phyloP scores from a whole-genome alignment of 148 eudicot species.

The Heliosperma pusillum region DNA sequence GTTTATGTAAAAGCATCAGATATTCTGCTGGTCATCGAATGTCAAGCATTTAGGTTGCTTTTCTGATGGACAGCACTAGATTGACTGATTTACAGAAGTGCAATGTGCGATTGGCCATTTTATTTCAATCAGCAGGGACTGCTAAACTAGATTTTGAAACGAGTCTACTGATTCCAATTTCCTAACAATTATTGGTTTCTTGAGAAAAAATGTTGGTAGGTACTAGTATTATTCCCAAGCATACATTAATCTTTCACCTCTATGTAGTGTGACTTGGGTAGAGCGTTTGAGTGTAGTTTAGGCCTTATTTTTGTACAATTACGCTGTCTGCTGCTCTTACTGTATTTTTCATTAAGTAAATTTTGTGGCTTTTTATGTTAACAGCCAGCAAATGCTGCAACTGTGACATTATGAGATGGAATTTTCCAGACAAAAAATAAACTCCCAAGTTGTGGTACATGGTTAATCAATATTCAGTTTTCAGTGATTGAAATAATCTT shows the following conservation, averaged over 20 bases:
- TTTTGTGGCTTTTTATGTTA: no score
- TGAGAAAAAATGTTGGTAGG: conserved; percentile 19
- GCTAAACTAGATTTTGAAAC: conserved; percentile 17
- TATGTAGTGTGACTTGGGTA: conserved; percentile 2
- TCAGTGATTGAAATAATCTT: neutral
- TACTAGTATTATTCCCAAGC: no score
- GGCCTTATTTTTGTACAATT: no score
- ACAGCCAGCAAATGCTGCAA: no score
- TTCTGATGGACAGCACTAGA: neutral
- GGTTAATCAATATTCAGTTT: neutral
- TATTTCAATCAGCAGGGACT: conserved; percentile 5
- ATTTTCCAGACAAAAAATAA: no score
- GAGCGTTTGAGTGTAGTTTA: no score
- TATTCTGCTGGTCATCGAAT: neutral
- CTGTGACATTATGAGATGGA: no score
- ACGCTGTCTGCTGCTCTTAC: no score
- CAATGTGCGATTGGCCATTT: neutral
- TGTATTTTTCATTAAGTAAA: no score
- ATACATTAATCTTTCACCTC: conserved; percentile 17
- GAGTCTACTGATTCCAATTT: conserved; percentile 4
- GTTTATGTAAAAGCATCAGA: conserved; percentile 25
- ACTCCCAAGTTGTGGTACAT: no score
- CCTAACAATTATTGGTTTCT: neutral
- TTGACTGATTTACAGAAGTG: neutral
- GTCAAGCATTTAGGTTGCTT: neutral